A percentile compares a stretch with the other conserved stretches of the same genome.
These are phyloP conservation scores for Fusarium buharicum DNA, from an alignment of 2,329 filamentous ascomycete genomes.

Conservation along the genomic window DNA sequence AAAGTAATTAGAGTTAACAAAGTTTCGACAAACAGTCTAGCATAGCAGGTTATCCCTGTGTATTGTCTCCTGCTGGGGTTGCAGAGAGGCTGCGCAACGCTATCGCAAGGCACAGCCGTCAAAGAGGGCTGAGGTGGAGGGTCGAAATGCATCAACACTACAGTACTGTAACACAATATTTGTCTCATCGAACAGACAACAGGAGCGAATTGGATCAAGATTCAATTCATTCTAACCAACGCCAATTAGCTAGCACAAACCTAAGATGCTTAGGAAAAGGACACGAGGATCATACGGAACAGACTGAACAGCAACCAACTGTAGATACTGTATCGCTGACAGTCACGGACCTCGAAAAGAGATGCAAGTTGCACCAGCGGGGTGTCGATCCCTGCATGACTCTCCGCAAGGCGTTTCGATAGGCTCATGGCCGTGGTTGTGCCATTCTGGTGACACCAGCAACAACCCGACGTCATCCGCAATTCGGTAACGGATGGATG, in stretches of 20 bases:
- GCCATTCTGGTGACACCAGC: conserved; percentile 29
- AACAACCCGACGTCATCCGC: conserved; percentile 34
- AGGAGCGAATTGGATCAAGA: conserved; percentile 17
- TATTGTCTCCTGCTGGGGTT: neutral
- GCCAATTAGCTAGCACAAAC: conserved; percentile 15
- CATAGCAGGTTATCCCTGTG: no score
- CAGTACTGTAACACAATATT: conserved; percentile 16
- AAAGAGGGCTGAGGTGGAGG: conserved; percentile 47
- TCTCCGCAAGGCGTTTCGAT: conserved; percentile 48
- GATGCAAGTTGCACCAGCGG: conserved; percentile 7
- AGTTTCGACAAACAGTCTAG: no score
- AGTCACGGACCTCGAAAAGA: conserved; percentile 30
- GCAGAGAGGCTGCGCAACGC: conserved; percentile 39
- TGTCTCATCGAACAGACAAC: conserved; percentile 14
- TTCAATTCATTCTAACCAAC: conserved; percentile 14
- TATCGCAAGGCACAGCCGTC: conserved; percentile 43
- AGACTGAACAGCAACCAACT: conserved; percentile 8
- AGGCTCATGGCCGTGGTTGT: conserved; percentile 46
- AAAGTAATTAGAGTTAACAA: no score
- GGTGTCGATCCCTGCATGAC: conserved; percentile 42
- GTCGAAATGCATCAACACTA: conserved; percentile 34
- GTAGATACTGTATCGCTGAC: conserved; percentile 23
- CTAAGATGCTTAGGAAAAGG: conserved; percentile 7
- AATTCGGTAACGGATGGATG: neutral
- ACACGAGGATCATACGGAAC: conserved; percentile 29